These are phyloP conservation scores for Nemania sp. DNA, from an alignment of 2,329 filamentous ascomycete genomes.

Conservation along the genomic window DNA sequence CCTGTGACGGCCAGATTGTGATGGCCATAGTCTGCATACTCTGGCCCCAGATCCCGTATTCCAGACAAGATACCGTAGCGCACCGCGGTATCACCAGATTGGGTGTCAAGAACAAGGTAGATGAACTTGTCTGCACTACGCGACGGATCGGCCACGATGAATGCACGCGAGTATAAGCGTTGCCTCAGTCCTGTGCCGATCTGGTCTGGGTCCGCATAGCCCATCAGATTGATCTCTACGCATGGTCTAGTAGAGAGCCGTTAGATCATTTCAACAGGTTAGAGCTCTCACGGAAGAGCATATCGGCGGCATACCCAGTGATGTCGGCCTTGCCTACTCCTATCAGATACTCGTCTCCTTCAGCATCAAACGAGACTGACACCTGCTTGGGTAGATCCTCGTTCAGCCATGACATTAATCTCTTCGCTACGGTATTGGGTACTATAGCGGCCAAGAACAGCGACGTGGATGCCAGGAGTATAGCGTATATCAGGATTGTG, in stretches of 20 bases:
- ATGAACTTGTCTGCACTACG: slow-evolving; percentile 74
- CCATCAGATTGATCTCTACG: slow-evolving; percentile 88
- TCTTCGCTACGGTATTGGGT: slow-evolving; percentile 8
- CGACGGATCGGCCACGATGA: slow-evolving; percentile 75
- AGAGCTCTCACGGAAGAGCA: neutral
- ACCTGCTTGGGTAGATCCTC: neutral
- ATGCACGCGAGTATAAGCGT: slow-evolving; percentile 84
- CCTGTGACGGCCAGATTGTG: slow-evolving; percentile 88
- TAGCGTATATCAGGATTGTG: neutral
- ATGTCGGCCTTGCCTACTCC: slow-evolving; percentile 63
- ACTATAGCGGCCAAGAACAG: slow-evolving; percentile 5
- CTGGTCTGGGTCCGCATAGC: slow-evolving; percentile 86
- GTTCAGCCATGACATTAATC: slow-evolving; percentile 8
- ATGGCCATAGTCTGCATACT: slow-evolving; percentile 74
- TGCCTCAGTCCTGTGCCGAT: slow-evolving; percentile 83
- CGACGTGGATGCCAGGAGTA: slow-evolving; percentile 6
- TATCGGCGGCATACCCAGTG: slow-evolving; percentile 44
- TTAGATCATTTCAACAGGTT: slow-evolving; percentile 4
- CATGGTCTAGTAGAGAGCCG: slow-evolving; percentile 59
- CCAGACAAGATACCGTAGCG: slow-evolving; percentile 83
- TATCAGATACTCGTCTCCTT: slow-evolving; percentile 51
- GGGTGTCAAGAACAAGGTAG: slow-evolving; percentile 85
- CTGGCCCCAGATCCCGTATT: slow-evolving; percentile 67
- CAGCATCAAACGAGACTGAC: slow-evolving; percentile 6
- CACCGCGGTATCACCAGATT: slow-evolving; percentile 86